Base-by-base conservation (phyloP, 2,329 filamentous ascomycete genomes). In the Fusarium lateritium region DNA sequence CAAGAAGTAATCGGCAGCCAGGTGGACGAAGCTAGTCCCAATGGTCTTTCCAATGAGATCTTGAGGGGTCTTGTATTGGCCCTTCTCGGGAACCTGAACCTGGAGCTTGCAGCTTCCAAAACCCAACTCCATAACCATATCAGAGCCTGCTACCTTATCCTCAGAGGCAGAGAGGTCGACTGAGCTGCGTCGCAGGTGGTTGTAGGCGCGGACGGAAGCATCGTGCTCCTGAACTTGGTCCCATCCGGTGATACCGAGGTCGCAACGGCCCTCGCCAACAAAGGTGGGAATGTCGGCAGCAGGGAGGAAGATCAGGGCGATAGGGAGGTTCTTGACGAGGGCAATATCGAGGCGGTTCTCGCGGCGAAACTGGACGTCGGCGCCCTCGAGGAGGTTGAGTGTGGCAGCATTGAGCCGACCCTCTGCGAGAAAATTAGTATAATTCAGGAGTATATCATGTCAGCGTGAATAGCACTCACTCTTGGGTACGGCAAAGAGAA, bases 231-330 rank as follows among this genome's bases (percentile, higher is more conserved):
- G 91, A 49, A 98, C 94, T 77, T 97, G 94, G 78, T 99, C 96
- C 75, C 89, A 89, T 51, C 96, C 96, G 0, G 96, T 98, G 78
- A 99, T 99, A 67, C 96, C 96, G 17, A 99, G 85, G 77, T 97
- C 94, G 47, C 97, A 94, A 67, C 91, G 91, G 61, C 96, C 96
- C 82, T 98, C 94, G 59, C 95, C 95, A 47, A 99, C 94, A 77
- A 98, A 98, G 39, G 94, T 97, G 7, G 96, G 96, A 77, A 99
- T 99, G 79, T 99, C 96, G 72, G 94, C 94, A 38, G 95, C 96
- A 31, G 96, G 96, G 26, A 99, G 92, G 85, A 99, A 99, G 77
- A 99, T 91, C 64, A 99, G 92, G 17, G 96, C 96, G 75, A 99
- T 94, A 36, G 93, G 93, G 28, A 96, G 89, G 83, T 99, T 99